Percentiles rank a stretch among this genome's conserved stretches.
Conservation (phyloP, 805 yeast species). For the Kluyveromyces starmeri region DNA sequence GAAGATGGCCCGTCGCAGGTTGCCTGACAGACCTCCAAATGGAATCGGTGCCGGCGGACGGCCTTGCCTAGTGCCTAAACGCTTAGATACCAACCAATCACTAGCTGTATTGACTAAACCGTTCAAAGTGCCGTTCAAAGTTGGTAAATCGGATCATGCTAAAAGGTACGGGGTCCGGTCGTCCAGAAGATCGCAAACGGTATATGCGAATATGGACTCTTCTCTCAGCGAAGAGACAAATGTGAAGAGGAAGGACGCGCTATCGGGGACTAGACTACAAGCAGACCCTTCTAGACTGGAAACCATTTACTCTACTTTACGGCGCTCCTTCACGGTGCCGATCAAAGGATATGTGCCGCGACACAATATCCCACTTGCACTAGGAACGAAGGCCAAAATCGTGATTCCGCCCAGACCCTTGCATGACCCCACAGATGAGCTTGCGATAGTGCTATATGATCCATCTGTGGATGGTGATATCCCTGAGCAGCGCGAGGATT, state of each 20-base stretch:
- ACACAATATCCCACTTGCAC: conserved; percentile 59
- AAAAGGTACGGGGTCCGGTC: conserved; percentile 18
- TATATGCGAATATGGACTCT: conserved; percentile 28
- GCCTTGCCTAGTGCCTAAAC: conserved; percentile 45
- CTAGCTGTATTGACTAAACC: conserved; percentile 50
- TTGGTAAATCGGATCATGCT: conserved; percentile 9
- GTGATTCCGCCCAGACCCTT: conserved; percentile 78
- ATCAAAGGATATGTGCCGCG: conserved; percentile 33
- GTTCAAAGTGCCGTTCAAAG: conserved; percentile 53
- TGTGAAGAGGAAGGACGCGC: conserved; percentile 47
- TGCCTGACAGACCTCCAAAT: conserved; percentile 36
- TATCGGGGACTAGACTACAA: conserved; percentile 45
- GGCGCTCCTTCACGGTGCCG: conserved; percentile 53
- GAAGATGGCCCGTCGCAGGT: conserved; percentile 30
- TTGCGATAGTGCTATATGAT: conserved; percentile 90
- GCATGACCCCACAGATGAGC: conserved; percentile 91
- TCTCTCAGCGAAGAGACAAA: conserved; percentile 14
- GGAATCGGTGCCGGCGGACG: conserved; percentile 66
- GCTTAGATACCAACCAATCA: conserved; percentile 46
- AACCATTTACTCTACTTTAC: conserved; percentile 34
- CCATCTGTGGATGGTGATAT: conserved; percentile 75
- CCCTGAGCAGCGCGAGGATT: conserved; percentile 9
- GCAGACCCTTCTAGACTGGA: conserved; percentile 29
- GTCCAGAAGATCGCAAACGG: conserved; percentile 25
- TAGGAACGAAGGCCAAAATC: conserved; percentile 70